phyloP scores from a whole-genome alignment of 805 yeast species.

The Wickerhamomyces chambardii region DNA sequence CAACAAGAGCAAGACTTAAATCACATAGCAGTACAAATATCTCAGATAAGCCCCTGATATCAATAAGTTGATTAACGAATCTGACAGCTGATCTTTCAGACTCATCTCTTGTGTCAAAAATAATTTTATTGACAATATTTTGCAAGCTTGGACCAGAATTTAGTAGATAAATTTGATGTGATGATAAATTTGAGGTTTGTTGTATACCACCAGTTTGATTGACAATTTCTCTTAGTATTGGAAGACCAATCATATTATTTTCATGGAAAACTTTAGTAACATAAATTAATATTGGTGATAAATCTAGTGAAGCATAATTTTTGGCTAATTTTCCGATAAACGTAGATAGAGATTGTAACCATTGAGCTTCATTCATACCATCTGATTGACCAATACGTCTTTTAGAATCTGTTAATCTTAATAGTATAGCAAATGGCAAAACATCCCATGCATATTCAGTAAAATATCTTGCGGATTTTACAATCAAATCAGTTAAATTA shows the following conservation, averaged over 20 bases:
- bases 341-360: constrained; percentile 78
- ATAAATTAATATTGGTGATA: constrained; percentile 51
- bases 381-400: constrained; percentile 62
- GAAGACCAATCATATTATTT: constrained; percentile 49
- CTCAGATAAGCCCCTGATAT: constrained; percentile 44
- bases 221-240: constrained; percentile 60
- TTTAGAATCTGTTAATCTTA: constrained; percentile 54
- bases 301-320: constrained; percentile 45
- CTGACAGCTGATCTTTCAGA: constrained; percentile 37
- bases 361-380: constrained; percentile 72
- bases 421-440: constrained; percentile 61
- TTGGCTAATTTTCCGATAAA: constrained; percentile 69
- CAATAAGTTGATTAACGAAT: constrained; percentile 36
- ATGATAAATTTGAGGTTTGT: constrained; percentile 55
- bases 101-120: constrained; percentile 40
- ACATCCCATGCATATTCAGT: constrained; percentile 81
- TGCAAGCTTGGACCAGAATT: constrained; percentile 57
- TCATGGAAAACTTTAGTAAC: constrained; percentile 54
- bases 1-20: constrained; percentile 30
- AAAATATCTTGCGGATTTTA: constrained; percentile 69
- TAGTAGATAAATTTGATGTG: constrained; percentile 53
- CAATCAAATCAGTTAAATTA: constrained; percentile 71
- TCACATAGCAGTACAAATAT: constrained; percentile 55
- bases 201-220: constrained; percentile 75
- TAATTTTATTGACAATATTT: constrained; percentile 42